Evolutionary conservation across 805 yeast species (phyloP), one percentile per base, ranked within the genome.

Genomic region (Kodamaea restingae): DNA sequence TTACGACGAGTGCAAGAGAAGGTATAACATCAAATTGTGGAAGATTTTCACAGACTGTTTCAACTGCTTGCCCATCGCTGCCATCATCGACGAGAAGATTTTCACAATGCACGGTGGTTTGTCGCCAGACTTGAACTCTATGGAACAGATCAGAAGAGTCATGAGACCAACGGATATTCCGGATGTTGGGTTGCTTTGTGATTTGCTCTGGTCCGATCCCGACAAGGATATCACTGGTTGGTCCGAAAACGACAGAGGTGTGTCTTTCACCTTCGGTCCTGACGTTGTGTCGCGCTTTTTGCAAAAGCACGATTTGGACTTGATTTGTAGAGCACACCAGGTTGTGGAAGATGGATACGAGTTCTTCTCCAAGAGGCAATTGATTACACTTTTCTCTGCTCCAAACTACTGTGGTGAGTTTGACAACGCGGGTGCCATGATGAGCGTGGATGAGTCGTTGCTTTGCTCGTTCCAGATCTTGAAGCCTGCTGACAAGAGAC

Each of bases 81-180:
- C 98, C 40, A 91, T 93, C 54, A 87, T 91, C 55, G 98, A 91
- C 64, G 98, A 91, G 66, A 90, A 91, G 71, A 93, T 91, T 65
- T 90, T 91, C 65, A 87, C 97, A 50, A 91, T 93, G 98, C 98
- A 91, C 68, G 98, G 98, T 58, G 98, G 98, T 46, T 75, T 91
- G 55, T 85, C 96, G 31, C 98, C 98, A 35, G 98, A 91, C 70
- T 78, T 91, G 63, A 93, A 90, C 71, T 80, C 95, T 45, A 91
- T 91, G 98, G 98, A 93, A 64, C 98, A 91, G 69, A 93, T 91
- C 60, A 84, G 98, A 74, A 81, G 97, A 63, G 95, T 91, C 47
- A 91, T 90, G 98, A 84, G 98, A 71, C 98, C 98, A 50, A 91
- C 98, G 29, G 98, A 91, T 73, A 88, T 91, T 53, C 98, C 98